Base-by-base conservation (phyloP, 148 eudicot species). In the Spergularia marina region DNA sequence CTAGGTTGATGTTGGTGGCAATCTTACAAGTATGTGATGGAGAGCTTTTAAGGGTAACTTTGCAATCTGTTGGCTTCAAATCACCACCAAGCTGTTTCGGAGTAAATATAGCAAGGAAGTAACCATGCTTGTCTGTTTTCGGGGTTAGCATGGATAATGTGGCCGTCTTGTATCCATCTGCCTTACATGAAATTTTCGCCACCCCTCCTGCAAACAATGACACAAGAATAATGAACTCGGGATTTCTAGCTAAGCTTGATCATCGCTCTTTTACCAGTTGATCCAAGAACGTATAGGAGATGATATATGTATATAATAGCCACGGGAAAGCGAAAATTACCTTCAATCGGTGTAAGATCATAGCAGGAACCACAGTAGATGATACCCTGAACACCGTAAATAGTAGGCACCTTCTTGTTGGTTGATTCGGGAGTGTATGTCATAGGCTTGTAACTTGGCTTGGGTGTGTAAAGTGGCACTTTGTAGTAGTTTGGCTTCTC, bases 1-100 rank as follows among this genome's bases (percentile, higher is more conserved):
- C 79, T 1, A 20, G 25, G 36, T 34, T 72, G 30, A 59, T 61
- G 53, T 77, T 63, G 18, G 79, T 77, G 0, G 79, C 79, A 16
- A 77, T 51, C 36, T 70, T 77, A 60, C 79, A 77, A 41, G 68
- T 40, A 30, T 69, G 58, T 55, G 74, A 77, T 44, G 79, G 69
- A 70, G 79, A 77, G 59, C 79, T 77, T 59, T 77, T 58, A 18
- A 77, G 68, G 52, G 49, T 30, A 4, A 60, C 60, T 70, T 76
- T 76, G 73, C 73, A 67, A 20, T 67, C 65, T 3, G 62, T 67
- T 41, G 79, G 73, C 17, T 76, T 47, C 66, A 76, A 68, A 39
- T 47, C 4, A 2, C 13, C 64, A 16, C 77, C 77, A 11, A 74
- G 68, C 18, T 74, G 67, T 65, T 74, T 58, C 2, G 70, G 70